These are phyloP conservation scores for Colletotrichum magnum DNA, from an alignment of 2,329 filamentous ascomycete species.

Conservation along the genomic window DNA sequence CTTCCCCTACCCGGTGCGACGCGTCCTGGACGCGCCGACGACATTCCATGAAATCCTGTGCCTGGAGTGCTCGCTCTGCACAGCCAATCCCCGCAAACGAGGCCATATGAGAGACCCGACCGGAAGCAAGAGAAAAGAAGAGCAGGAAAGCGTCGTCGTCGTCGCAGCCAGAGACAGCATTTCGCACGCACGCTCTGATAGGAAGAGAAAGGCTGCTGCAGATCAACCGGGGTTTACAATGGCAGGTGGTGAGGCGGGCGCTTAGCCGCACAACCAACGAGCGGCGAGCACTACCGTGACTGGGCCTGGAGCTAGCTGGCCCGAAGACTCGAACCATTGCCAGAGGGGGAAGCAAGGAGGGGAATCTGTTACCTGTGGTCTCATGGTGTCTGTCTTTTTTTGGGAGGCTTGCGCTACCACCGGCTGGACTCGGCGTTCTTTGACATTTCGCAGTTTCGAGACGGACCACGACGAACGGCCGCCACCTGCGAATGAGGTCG, in stretches of 20 bases:
- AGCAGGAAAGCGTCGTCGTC: constrained; percentile 9
- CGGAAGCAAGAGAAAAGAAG: constrained; percentile 3
- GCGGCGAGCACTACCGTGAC: constrained; percentile 9
- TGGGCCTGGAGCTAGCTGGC: constrained; percentile 6
- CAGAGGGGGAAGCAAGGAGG: constrained; percentile 16
- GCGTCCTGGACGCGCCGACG: constrained; percentile 35
- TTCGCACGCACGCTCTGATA: constrained; percentile 2
- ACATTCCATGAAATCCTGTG: constrained; percentile 28
- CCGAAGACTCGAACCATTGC: constrained; percentile 15
- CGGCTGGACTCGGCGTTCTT: constrained; percentile 27
- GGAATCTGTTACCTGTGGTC: background rate
- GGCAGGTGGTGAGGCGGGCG: constrained; percentile 22
- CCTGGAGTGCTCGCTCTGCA: constrained; percentile 11
- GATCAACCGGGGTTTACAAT: constrained; percentile 28
- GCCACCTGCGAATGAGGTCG: constrained; percentile 4
- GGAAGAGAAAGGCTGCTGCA: constrained; percentile 36
- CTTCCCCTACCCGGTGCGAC: constrained; percentile 25
- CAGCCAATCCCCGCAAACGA: constrained; percentile 33
- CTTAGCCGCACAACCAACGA: constrained; percentile 32
- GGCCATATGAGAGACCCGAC: constrained; percentile 24
- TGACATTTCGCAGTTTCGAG: constrained; percentile 33
- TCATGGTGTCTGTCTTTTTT: constrained; percentile 14
- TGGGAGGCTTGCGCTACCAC: constrained; percentile 5
- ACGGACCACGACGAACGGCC: constrained; percentile 27
- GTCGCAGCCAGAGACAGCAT: constrained; percentile 30